These are phyloP conservation scores for Claviceps quebecensis DNA, from an alignment of 2,329 filamentous ascomycete species.

Conservation along the genomic window DNA sequence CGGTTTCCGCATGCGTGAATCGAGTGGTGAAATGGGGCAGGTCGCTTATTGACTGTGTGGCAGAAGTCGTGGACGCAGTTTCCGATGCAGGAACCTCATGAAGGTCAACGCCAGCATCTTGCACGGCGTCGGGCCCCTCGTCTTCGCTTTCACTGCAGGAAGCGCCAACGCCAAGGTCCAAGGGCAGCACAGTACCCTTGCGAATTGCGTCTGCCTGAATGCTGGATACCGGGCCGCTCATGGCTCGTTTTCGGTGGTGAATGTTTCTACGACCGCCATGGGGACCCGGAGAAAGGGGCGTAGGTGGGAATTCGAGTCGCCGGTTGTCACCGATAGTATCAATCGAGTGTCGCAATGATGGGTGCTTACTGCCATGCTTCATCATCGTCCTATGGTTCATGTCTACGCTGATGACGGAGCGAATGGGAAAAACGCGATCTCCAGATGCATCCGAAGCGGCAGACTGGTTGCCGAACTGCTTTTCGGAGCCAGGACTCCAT, in stretches of 20 bases:
- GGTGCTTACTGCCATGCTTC: constrained; percentile 25
- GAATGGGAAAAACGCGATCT: constrained; percentile 66
- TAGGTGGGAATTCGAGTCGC: constrained; percentile 14
- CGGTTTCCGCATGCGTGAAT: constrained; percentile 65
- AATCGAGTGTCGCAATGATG: constrained; percentile 16
- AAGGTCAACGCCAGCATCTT: background rate
- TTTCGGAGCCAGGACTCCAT: constrained; percentile 28
- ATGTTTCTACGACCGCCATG: background rate
- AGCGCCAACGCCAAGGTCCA: constrained; percentile 19
- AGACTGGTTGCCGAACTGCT: constrained; percentile 20
- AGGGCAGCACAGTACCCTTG: constrained; percentile 19
- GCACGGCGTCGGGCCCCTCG: background rate
- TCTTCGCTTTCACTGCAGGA: constrained; percentile 21
- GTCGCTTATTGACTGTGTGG: constrained; percentile 13
- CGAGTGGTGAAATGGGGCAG: constrained; percentile 51
- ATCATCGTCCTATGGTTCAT: constrained; percentile 28
- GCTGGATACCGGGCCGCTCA: constrained; percentile 27
- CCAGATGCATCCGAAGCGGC: constrained; percentile 22
- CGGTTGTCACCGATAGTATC: constrained; percentile 16
- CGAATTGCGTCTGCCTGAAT: constrained; percentile 31
- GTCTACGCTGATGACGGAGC: constrained; percentile 63
- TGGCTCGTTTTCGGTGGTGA: constrained; percentile 19
- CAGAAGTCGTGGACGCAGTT: constrained; percentile 10
- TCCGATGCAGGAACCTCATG: constrained; percentile 1
- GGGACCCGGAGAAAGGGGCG: constrained; percentile 9